Evolutionary conservation across 73 alveolate genomes (phyloP), one percentile per base, ranked within the genome.

Genomic region (Blepharisma stoltei): DNA sequence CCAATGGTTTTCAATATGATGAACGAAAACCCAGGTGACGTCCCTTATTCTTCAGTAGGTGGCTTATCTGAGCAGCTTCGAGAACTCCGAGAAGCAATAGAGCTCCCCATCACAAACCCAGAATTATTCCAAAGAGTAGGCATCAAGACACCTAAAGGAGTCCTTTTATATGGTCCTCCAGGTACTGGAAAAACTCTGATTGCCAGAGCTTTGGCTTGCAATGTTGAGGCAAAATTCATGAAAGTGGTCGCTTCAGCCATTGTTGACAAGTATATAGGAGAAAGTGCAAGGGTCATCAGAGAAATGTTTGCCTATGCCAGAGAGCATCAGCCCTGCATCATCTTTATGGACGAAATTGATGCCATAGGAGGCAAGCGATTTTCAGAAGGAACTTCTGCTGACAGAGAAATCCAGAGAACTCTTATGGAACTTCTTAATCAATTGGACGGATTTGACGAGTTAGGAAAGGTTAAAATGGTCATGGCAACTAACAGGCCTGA

Each of bases 401-500:
- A 97, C 82, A 88, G 99, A 93, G 99, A 97, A 84, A 95, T 97
- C 70, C 95, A 97, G 78, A 91, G 99, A 81, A 97, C 99, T 5
- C 80, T 97, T 65, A 95, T 91, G 99, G 99, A 97, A 80, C 92
- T 96, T 76, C 86, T 97, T 50, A 97, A 97, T 81, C 95, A 97
- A 91, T 86, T 97, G 14, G 99, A 97, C 84, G 99, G 99, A 48
- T 97, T 97, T 77, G 99, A 96, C 83, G 99, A 97, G 47, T 79
- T 97, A 71, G 99, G 99, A 25, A 86, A 86, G 54, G 99, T 97
- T 68, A 97, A 97, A 89, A 94, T 96, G 80, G 97, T 96, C 78
- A 97, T 97, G 99, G 99, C 99, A 18, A 97, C 99, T 7, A 97
- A 97, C 76, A 93, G 99, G 83, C 99, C 99, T 50, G 99, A 97